Evolutionary conservation across 441 rosid species (phyloP).

Genomic region (Omphalea diandra): DNA sequence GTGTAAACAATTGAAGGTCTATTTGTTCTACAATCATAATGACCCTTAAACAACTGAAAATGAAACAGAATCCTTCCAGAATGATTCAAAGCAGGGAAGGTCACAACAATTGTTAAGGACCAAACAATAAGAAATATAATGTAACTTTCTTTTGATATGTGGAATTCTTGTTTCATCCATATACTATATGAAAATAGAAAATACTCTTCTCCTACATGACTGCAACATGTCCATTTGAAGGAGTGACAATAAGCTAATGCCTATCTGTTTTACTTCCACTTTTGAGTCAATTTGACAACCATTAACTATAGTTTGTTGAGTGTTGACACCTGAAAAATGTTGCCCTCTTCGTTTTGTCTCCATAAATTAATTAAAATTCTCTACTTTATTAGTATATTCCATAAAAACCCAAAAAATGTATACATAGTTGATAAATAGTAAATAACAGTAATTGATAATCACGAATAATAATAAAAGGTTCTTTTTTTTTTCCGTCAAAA

Average conservation of each 20-base stretch:
- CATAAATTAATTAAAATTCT: not conserved
- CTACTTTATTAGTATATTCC: too few species aligned
- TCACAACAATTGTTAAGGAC: not conserved
- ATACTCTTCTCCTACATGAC: slow-evolving; percentile 8
- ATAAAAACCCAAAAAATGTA: too few species aligned
- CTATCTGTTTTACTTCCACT: not conserved
- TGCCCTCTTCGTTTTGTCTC: not conserved
- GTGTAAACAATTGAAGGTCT: too few species aligned
- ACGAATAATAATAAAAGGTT: too few species aligned
- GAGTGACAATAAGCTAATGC: slow-evolving; percentile 8
- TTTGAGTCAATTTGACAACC: slow-evolving; percentile 5
- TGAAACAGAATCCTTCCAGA: not conserved
- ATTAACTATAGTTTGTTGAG: not conserved
- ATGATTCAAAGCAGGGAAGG: not conserved
- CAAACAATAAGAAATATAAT: not conserved
- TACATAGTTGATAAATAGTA: too few species aligned
- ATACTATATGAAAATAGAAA: not conserved
- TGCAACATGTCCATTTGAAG: slow-evolving; percentile 12
- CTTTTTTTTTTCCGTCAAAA: not conserved
- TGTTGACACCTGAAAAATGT: slow-evolving; percentile 12
- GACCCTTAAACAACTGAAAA: not conserved
- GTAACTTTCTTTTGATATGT: not conserved
- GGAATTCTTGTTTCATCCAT: not conserved
- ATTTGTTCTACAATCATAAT: not conserved
- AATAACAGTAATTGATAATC: not conserved